Conservation (phyloP, 495 filamentous ascomycete genomes). For the Massariosphaeria phaeospora region DNA sequence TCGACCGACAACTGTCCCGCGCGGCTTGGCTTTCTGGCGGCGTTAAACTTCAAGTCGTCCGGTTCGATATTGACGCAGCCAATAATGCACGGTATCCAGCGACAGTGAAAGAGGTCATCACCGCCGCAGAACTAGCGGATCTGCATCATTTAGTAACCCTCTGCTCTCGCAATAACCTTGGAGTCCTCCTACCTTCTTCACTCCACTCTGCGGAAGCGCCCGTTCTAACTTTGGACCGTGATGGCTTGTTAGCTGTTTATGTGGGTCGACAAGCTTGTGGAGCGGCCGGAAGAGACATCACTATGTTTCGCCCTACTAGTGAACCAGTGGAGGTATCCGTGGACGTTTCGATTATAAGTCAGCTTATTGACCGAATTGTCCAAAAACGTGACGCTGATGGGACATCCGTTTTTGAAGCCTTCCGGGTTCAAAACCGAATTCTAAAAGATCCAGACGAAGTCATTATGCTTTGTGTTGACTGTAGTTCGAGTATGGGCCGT, state of each 20-base stretch:
- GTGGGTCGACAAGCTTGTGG: slow-evolving; percentile 34
- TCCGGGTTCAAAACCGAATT: slow-evolving; percentile 30
- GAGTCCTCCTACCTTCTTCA: slow-evolving; percentile 32
- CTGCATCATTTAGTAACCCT: slow-evolving; percentile 32
- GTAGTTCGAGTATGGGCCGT: slow-evolving; percentile 32
- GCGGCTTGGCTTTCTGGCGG: slow-evolving; percentile 30
- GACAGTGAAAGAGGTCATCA: slow-evolving; percentile 22
- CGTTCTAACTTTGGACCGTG: slow-evolving; percentile 35
- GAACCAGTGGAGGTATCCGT: slow-evolving; percentile 25
- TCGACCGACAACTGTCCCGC: slow-evolving; percentile 21
- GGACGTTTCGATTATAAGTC: slow-evolving; percentile 36
- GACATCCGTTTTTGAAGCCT: slow-evolving; percentile 35
- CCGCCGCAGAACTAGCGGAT: slow-evolving; percentile 27
- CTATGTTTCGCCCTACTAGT: slow-evolving; percentile 34
- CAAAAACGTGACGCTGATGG: slow-evolving; percentile 33
- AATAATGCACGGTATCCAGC: slow-evolving; percentile 11
- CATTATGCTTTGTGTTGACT: slow-evolving; percentile 38
- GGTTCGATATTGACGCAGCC: slow-evolving; percentile 26
- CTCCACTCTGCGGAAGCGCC: slow-evolving; percentile 35
- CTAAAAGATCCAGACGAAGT: slow-evolving; percentile 36
- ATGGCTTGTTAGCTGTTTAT: slow-evolving; percentile 37
- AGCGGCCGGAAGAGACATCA: slow-evolving; percentile 34
- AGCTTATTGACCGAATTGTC: slow-evolving; percentile 34
- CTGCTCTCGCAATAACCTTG: slow-evolving; percentile 34
- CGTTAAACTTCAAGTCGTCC: slow-evolving; percentile 21